phyloP scores from a whole-genome alignment of 225 moss, liverwort and hornwort genomes.

The Takakia lepidozioides region DNA sequence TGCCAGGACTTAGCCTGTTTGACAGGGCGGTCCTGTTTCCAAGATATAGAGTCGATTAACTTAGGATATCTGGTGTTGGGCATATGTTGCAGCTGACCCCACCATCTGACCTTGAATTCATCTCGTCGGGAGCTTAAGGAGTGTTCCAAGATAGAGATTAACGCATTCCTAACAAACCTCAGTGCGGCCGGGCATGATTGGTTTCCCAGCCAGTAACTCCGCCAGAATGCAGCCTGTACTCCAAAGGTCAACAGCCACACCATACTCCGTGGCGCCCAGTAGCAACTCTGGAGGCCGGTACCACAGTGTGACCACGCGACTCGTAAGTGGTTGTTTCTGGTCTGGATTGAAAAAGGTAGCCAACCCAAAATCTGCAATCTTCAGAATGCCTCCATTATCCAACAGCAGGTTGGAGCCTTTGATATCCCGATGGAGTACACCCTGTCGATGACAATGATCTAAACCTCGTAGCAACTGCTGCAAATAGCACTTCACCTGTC shows the following conservation, averaged over 20 bases:
- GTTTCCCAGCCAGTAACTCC: slow-evolving; percentile 93
- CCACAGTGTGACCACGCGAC: slow-evolving; percentile 97
- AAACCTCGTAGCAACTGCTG: slow-evolving; percentile 92
- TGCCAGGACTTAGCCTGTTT: too few relatives aligned
- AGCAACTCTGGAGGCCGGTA: slow-evolving; percentile 95
- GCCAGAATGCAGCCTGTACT: slow-evolving; percentile 98
- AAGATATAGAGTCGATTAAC: too few relatives aligned
- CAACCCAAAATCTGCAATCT: slow-evolving; percentile 98
- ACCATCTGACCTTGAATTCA: too few relatives aligned
- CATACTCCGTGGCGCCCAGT: slow-evolving; percentile 96
- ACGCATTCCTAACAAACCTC: slow-evolving; percentile 65
- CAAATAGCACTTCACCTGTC: slow-evolving; percentile 93
- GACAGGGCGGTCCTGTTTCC: too few relatives aligned
- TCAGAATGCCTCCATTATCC: slow-evolving; percentile 84
- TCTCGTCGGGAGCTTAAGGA: too few relatives aligned
- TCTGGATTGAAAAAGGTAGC: slow-evolving; percentile 98
- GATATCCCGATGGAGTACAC: slow-evolving; percentile 94
- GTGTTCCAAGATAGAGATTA: background rate
- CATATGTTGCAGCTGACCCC: too few relatives aligned
- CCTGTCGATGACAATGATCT: slow-evolving; percentile 94
- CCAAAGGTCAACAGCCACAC: slow-evolving; percentile 97
- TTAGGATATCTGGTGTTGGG: too few relatives aligned
- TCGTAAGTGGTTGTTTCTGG: slow-evolving; percentile 94
- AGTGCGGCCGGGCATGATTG: slow-evolving; percentile 98
- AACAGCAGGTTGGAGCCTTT: slow-evolving; percentile 93